A percentile compares a stretch with the other conserved stretches of the same genome.
phyloP scores from a whole-genome alignment of 345 rosid species.

The Stellera chamaejasme region DNA sequence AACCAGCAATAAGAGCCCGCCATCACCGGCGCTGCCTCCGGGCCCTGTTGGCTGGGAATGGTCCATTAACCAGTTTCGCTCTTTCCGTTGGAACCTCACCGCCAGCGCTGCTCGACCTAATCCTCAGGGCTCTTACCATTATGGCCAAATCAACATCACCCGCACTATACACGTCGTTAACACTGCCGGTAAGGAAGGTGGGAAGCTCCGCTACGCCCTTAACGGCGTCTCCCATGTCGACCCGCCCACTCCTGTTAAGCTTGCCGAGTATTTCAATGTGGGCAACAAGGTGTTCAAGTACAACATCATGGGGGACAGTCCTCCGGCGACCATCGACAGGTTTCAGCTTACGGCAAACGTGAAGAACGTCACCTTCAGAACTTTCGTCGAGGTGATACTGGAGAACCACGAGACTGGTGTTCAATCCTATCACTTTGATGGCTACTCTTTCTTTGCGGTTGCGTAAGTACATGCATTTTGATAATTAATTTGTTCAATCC shows the following conservation, averaged over 20 bases:
- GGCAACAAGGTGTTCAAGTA: slow-evolving; percentile 50
- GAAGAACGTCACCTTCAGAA: slow-evolving; percentile 54
- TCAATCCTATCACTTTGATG: slow-evolving; percentile 67
- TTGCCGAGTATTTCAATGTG: slow-evolving; percentile 51
- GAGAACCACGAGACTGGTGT: slow-evolving; percentile 71
- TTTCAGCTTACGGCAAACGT: slow-evolving; percentile 37
- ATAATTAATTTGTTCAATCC: too few relatives aligned
- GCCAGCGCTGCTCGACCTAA: slow-evolving; percentile 82
- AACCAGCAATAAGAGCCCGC: slow-evolving; percentile 24
- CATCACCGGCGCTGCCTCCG: slow-evolving; percentile 37
- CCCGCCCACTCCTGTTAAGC: slow-evolving; percentile 52
- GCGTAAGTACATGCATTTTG: slow-evolving; percentile 23
- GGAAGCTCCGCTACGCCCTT: slow-evolving; percentile 52
- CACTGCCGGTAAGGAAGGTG: slow-evolving; percentile 30
- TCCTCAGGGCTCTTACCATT: slow-evolving; percentile 80
- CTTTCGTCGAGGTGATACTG: slow-evolving; percentile 60
- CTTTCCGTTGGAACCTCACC: slow-evolving; percentile 75
- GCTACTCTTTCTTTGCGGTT: slow-evolving; percentile 72
- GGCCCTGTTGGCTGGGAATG: slow-evolving; percentile 66
- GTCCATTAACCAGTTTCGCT: slow-evolving; percentile 68
- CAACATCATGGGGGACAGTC: slow-evolving; percentile 31
- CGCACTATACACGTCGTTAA: slow-evolving; percentile 56
- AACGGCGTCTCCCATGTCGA: slow-evolving; percentile 57
- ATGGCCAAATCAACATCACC: slow-evolving; percentile 55
- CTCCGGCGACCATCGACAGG: slow-evolving; percentile 16